Percentiles rank a stretch among this genome's conserved stretches.
These are phyloP conservation scores for Rhododendron molle DNA, from an alignment of 148 eudicot species.

Conservation along the genomic window DNA sequence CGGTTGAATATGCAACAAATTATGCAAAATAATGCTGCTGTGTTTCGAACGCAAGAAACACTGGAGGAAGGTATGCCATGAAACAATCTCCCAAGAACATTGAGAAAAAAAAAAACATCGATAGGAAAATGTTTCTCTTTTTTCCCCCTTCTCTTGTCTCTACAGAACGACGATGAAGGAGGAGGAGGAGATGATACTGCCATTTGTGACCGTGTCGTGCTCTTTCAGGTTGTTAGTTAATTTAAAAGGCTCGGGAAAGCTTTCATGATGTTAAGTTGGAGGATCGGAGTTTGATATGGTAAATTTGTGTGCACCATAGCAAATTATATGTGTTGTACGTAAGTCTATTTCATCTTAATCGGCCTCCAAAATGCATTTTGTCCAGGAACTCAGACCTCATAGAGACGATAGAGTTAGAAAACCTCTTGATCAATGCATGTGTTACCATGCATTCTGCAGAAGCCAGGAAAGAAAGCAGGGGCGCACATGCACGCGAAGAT, in stretches of 20 bases:
- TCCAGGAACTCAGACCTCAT: conserved; percentile 94
- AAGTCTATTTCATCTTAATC: background rate
- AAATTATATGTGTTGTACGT: background rate
- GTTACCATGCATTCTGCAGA: conserved; percentile 99
- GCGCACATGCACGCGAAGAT: conserved; percentile 93
- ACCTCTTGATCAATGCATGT: conserved; percentile 90
- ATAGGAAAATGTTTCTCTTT: background rate
- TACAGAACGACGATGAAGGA: background rate
- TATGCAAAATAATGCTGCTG: conserved; percentile 98
- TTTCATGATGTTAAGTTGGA: conserved; percentile 84
- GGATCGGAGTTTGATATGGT: conserved; percentile 95
- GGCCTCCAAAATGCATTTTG: conserved; percentile 1
- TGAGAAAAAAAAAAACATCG: background rate
- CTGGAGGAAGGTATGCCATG: conserved; percentile 72
- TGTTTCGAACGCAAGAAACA: conserved; percentile 90
- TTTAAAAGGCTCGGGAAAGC: conserved; percentile 89
- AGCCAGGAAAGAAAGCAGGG: conserved; percentile 99
- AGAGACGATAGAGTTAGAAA: conserved; percentile 92
- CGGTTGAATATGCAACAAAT: conserved; percentile 87
- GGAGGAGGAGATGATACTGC: too few relatives aligned
- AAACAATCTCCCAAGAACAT: background rate
- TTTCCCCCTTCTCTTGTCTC: background rate
- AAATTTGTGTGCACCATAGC: conserved; percentile 7
- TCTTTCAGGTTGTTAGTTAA: conserved; percentile 75
- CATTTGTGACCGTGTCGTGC: background rate